Evolutionary conservation across 2,329 filamentous ascomycete genomes (phyloP).

Genomic region (Trichophyton mentagrophytes): DNA sequence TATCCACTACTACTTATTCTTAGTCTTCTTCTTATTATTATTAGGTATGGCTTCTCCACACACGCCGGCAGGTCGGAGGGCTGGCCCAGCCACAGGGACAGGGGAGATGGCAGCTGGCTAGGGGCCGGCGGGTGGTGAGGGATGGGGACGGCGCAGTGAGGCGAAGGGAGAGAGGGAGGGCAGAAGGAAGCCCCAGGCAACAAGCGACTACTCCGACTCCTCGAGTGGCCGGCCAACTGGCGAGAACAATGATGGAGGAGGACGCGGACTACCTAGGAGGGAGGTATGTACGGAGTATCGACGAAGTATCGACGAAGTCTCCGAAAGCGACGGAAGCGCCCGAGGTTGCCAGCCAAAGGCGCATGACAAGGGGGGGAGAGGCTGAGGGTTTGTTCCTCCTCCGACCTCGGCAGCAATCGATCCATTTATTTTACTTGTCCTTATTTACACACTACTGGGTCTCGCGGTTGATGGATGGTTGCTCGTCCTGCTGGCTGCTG

Average conservation of each 20-base stretch:
- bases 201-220: background rate
- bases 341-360: background rate
- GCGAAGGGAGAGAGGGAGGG: background rate
- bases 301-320: background rate
- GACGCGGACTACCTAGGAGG: no score
- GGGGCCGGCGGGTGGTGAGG: no score
- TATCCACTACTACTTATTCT: background rate
- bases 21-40: background rate
- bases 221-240: background rate
- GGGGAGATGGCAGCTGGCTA: background rate
- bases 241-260: no score
- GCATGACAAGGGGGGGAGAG: no score
- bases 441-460: background rate
- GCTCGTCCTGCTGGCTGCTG: no score
- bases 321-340: background rate
- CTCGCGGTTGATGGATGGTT: background rate
- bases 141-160: background rate
- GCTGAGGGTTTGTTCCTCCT: background rate
- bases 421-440: background rate
- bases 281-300: no score
- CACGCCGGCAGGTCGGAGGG: background rate
- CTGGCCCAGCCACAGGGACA: background rate
- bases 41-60: background rate
- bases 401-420: slow-evolving; percentile 2
- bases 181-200: background rate